These are phyloP conservation scores for Irpex rosettiformis DNA, from an alignment of 1,284 basidiomycete species.

Conservation along the genomic window DNA sequence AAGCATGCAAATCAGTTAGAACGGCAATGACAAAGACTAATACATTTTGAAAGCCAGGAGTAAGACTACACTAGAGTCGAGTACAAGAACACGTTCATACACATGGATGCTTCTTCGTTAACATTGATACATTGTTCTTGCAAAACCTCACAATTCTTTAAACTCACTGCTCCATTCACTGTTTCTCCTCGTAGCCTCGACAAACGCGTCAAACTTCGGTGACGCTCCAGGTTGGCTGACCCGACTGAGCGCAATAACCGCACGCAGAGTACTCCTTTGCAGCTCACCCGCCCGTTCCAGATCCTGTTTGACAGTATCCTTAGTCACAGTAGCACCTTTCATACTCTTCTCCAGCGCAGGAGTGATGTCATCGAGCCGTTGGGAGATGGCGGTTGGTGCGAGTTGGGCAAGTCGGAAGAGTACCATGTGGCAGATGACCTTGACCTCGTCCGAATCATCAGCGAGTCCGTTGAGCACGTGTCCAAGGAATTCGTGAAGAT, in stretches of 20 bases:
- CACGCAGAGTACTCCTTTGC: constrained; percentile 84
- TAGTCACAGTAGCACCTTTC: constrained; percentile 87
- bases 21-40: no score
- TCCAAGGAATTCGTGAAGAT: constrained; percentile 81
- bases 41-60: no score
- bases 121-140: not conserved
- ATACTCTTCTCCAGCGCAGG: constrained; percentile 83
- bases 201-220: constrained; percentile 73
- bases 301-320: constrained; percentile 97
- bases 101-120: no score
- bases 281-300: constrained; percentile 91
- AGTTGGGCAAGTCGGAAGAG: constrained; percentile 87
- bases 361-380: constrained; percentile 84
- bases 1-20: no score
- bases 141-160: constrained; percentile 47
- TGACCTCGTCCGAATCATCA: constrained; percentile 95
- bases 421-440: constrained; percentile 95
- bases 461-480: constrained; percentile 81
- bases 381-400: constrained; percentile 78
- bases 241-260: constrained; percentile 82
- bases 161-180: constrained; percentile 65
- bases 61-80: no score
- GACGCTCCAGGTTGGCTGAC: constrained; percentile 57
- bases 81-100: no score
- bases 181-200: constrained; percentile 64